Evolutionary conservation across 148 eudicot genomes (phyloP).

Genomic region (Pharnaceum exiguum): DNA sequence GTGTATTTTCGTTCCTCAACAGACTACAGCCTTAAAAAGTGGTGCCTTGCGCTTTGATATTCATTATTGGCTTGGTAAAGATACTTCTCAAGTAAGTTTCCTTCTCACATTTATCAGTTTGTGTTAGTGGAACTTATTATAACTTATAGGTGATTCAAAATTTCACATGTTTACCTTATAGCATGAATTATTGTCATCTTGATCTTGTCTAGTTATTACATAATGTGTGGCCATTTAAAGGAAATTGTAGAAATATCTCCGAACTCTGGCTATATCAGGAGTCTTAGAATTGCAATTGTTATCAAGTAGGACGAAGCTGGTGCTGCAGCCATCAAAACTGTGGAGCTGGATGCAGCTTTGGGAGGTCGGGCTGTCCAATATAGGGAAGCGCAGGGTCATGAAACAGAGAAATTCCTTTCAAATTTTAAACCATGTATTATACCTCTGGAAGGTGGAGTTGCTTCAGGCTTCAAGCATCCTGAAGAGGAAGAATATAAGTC

Average conservation of each 20-base stretch:
- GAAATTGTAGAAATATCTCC: not conserved
- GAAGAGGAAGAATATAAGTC: slow-evolving; percentile 63
- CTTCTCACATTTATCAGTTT: too few relatives aligned
- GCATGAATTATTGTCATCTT: too few relatives aligned
- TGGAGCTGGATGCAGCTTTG: slow-evolving; percentile 91
- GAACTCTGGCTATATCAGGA: not conserved
- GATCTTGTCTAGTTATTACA: too few relatives aligned
- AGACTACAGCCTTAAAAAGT: slow-evolving; percentile 74
- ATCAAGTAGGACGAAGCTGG: slow-evolving; percentile 88
- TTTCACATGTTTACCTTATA: too few relatives aligned
- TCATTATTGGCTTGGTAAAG: slow-evolving; percentile 98
- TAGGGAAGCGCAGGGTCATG: slow-evolving; percentile 94
- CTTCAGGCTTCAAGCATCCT: slow-evolving; percentile 77
- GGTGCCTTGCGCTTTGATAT: slow-evolving; percentile 85
- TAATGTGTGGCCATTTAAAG: not conserved
- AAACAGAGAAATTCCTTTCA: slow-evolving; percentile 97
- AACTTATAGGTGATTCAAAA: too few relatives aligned
- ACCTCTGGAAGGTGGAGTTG: slow-evolving; percentile 85
- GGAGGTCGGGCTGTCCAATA: slow-evolving; percentile 99
- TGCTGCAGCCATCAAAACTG: slow-evolving; percentile 75
- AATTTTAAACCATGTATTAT: slow-evolving; percentile 97
- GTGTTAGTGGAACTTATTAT: too few relatives aligned
- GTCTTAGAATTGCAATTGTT: slow-evolving; percentile 16
- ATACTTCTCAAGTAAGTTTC: slow-evolving; percentile 73
- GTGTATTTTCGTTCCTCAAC: slow-evolving; percentile 17